Evolutionary conservation across 169 alveolate species (phyloP), one percentile per base, ranked within the genome.

Genomic region (Plasmodium cynomolgi): DNA sequence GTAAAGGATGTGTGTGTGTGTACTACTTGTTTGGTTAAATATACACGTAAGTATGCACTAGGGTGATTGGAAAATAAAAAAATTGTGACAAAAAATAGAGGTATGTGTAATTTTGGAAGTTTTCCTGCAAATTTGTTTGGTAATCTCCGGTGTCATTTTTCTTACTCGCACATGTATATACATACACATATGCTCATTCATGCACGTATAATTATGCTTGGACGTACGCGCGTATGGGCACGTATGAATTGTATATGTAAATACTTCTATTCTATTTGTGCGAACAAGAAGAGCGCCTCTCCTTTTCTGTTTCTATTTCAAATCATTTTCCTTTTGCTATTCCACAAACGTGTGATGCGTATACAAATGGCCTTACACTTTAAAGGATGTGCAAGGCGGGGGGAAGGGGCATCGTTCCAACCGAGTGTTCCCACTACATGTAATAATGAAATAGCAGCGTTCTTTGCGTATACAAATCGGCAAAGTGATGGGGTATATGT

Each of bases 131-230:
- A 17, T 1, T 1, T 37, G 47, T 68, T 41, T 84, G n/a, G 56
- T 31, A n/a, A 72, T 73, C 92, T 84, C 77, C 75, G 20, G 41
- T 15, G 77, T 15, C 33, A 31, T 39, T 71, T 31, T 13, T 71
- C 31, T 84, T 41, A 82, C 56, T 31, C 39, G 29, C 50, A 80
- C n/a, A n/a, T 80, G 58, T 41, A 80, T 80, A n/a, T 41, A 31
- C 54, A 83, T 58, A 83, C 37, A 83, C 41, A 83, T 83, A 83
- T 83, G 23, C 39, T 23, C 54, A 83, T 39, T 56, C 79, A 26
- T 33, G 91, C 71, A 80, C 71, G 56, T 80, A 80, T 23, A 80
- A 50, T 50, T 80, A 80, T 80, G 26, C 71, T 39, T 80, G 84
- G 8, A 20, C 56, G 17, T 41, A 80, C 17, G 26, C 29, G 58